These are phyloP conservation scores for Senecio squalidus DNA, from an alignment of 140 eudicot species.

Conservation along the genomic window DNA sequence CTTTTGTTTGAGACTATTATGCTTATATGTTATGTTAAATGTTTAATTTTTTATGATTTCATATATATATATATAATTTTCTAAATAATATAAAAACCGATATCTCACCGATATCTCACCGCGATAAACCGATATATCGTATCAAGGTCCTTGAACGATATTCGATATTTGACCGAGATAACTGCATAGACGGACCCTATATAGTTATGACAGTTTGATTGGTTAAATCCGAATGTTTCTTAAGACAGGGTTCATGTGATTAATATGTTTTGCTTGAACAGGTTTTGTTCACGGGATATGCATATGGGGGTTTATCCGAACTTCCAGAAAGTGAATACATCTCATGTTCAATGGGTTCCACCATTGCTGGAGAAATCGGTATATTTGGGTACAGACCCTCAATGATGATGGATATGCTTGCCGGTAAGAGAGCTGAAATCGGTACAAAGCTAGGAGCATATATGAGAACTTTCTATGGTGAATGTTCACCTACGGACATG, in stretches of 20 bases:
- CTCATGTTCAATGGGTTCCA: conserved; percentile 90
- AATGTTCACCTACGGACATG: conserved; percentile 93
- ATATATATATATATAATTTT: too few species aligned
- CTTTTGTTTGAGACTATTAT: too few species aligned
- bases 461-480: conserved; percentile 89
- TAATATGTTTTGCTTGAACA: conserved; percentile 32
- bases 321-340: conserved; percentile 79
- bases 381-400: conserved; percentile 89
- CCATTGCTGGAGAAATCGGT: conserved; percentile 96
- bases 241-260: conserved; percentile 5
- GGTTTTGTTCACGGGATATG: conserved; percentile 85
- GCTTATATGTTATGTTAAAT: too few species aligned
- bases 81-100: too few species aligned
- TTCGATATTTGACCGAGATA: too few species aligned
- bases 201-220: neutral
- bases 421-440: conserved; percentile 96
- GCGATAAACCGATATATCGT: too few species aligned
- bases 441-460: conserved; percentile 92
- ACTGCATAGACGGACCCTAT: too few species aligned
- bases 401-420: conserved; percentile 87
- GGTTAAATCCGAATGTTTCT: neutral
- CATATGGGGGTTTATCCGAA: conserved; percentile 96
- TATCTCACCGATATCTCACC: too few species aligned
- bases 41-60: too few species aligned
- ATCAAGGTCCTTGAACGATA: too few species aligned